Evolutionary conservation across 2,329 filamentous ascomycete species (phyloP), one percentile per base, ranked within the genome.

Genomic region (Didymella pomorum): DNA sequence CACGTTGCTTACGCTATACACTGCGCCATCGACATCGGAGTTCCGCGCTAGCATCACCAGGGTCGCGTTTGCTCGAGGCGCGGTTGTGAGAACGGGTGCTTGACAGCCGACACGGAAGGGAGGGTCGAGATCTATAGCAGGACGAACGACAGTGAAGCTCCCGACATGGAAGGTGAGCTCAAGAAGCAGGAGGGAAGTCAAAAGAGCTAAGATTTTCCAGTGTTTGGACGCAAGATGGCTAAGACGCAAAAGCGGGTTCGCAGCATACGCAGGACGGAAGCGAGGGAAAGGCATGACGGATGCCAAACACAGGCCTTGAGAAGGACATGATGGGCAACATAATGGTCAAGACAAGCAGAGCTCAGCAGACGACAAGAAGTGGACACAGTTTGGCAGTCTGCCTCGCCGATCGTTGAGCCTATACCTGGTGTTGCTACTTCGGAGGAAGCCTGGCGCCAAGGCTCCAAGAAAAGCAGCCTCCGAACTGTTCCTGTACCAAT

Each of bases 11-110:
- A 67, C 52, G 83, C 74, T 97, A 91, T 57, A 85, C 25, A 97
- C 81, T 81, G 97, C 90, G 35, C 89, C 89, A 28, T 86, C 80
- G 20, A 96, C 80, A 81, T 98, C 94, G 71, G 90, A 87, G 72
- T 97, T 97, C 60, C 94, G 88, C 50, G 97, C 93, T 25, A 98
- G 86, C 21, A 92, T 90, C 65, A 97, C 83, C 58, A 98, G 82
- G 3, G 93, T 97, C 59, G 94, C 94, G 76, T 94, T 93, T 75
- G 96, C 93, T 71, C 93, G 90, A 66, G 89, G 86, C 3, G 56
- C 46, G 7, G 29, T 56, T 1, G 59, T 64, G 1, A 52, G 31
- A 7, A 46, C 23, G 28, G 58, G 60, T 12, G 46, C 23, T 14
- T 63, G 62, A 29, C 60, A 66, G 51, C 55, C 52, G 8, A 53